Evolutionary conservation across 1,284 basidiomycete genomes (phyloP), one percentile per base, ranked within the genome.

Genomic region (Salmacisia buchloeana): DNA sequence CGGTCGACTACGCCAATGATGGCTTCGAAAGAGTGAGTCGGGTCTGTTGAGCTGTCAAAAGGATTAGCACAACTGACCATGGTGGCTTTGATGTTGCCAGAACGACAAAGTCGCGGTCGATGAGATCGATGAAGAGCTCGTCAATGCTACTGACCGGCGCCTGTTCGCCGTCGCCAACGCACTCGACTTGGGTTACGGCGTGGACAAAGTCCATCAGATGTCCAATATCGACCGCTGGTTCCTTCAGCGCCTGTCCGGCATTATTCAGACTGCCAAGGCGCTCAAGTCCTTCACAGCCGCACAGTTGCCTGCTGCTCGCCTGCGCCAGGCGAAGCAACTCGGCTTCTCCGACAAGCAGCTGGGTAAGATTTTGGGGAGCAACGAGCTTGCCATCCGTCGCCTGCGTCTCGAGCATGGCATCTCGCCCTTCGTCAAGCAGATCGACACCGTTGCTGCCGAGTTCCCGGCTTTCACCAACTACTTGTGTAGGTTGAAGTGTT

Each of bases 401-500:
- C 83, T 93, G 60, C 89, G 94, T 65, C 88, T 91, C 79, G 94
- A 97, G 81, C 83, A 83, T 63, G 86, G 85, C 57, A 89, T 97
- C 75, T 85, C 85, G 58, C 94, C 94, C 0, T 96, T 93, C 80
- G 91, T 97, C 81, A 98, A 97, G 84, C 94, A 97, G 81, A 98
- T 97, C 78, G 94, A 98, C 80, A 97, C 94, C 0, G 93, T 97
- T 65, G 94, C 94, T 5, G 94, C 96, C 58, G 94, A 98, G 79
- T 98, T 97, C 86, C 96, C 94, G 0, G 93, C 94, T 0, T 92
- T 89, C 84, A 97, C 96, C 67, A 98, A 98, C 84, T 97, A 98
- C 82, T 87, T 98, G 58, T 97, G 49, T 54, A n/a, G n/a, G n/a
- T n/a, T n/a, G n/a, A n/a, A n/a, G n/a, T n/a, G 45, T 49, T 23